Evolutionary conservation across 441 rosid species (phyloP), one percentile per base, ranked within the genome.

Genomic region (Adansonia grandidieri): DNA sequence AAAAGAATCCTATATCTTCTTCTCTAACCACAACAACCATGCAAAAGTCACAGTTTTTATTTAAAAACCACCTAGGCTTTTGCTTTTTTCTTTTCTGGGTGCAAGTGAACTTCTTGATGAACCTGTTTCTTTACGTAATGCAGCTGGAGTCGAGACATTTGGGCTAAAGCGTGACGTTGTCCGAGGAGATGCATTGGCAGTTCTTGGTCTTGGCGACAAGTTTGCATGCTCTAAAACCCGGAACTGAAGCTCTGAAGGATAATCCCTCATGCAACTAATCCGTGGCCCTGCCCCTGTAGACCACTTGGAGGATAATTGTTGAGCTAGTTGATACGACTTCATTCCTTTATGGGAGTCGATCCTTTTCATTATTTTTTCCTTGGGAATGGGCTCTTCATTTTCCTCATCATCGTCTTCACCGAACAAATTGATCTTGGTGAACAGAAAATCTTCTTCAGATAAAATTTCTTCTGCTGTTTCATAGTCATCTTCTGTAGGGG

Each of bases 241-340:
- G 71, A 80, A 80, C 20, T 86, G 91, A 60, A 92, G 91, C 80
- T 92, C 94, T 1, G 88, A 71, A 13, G 94, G 96, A 74, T 92
- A 92, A 65, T 92, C 96, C 82, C 91, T 90, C 89, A 92, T 88
- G 82, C 96, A 90, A 53, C 96, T 89, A 71, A 92, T 92, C 40
- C 96, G 85, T 1, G 96, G 94, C 0, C 96, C 96, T 0, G 91
- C 96, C 17, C 96, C 96, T 0, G 96, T 90, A 7, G 89, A 86
- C 96, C 96, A 92, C 77, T 81, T 87, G 9, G 88, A 84, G 42
- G 88, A 84, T 68, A 91, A 73, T 40, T 89, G 84, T 71, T 85
- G 80, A 56, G 87, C 96, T 81, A 91, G 67, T 81, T 91, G 91
- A 44, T 89, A 91, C 0, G 96, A 86, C 74, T 84, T 88, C 58